These are phyloP conservation scores for Cyamopsis tetragonoloba DNA, from an alignment of 306 rosid genomes.

Conservation along the genomic window DNA sequence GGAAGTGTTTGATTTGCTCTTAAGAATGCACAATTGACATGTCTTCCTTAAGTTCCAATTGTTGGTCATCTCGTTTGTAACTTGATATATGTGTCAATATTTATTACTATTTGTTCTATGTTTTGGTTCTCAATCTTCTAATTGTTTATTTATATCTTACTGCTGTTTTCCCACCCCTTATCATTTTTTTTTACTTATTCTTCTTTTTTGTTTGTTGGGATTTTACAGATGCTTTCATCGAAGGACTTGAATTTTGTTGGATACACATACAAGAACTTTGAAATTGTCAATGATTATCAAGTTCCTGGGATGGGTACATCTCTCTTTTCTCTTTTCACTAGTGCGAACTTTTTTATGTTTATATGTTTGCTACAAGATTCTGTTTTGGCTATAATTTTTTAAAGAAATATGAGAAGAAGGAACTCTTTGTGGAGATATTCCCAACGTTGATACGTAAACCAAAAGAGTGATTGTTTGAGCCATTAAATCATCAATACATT, in stretches of 20 bases:
- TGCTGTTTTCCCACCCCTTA: not conserved
- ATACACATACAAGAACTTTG: conserved; percentile 94
- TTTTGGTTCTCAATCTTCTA: conserved; percentile 1
- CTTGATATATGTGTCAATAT: not conserved
- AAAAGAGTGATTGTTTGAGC: not conserved
- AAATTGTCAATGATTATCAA: conserved; percentile 92
- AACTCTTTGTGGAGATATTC: conserved; percentile 1
- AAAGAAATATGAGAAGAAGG: not conserved
- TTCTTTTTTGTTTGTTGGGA: conserved; percentile 20
- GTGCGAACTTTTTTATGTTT: conserved; percentile 6
- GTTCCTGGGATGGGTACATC: conserved; percentile 89
- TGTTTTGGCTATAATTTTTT: not conserved
- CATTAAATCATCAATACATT: not conserved
- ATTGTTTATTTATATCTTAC: not conserved
- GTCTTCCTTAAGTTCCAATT: conserved; percentile 12
- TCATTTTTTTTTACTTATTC: not conserved
- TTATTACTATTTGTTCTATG: not conserved
- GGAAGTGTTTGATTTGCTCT: not conserved
- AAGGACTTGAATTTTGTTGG: conserved; percentile 98
- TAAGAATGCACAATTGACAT: not conserved
- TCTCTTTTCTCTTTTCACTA: conserved; percentile 19
- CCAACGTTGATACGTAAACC: not conserved
- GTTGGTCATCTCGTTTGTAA: conserved; percentile 12
- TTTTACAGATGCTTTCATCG: conserved; percentile 89
- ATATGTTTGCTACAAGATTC: conserved; percentile 7